Evolutionary conservation across 495 filamentous ascomycete genomes (phyloP).

Genomic region (Penicillium fimorum): DNA sequence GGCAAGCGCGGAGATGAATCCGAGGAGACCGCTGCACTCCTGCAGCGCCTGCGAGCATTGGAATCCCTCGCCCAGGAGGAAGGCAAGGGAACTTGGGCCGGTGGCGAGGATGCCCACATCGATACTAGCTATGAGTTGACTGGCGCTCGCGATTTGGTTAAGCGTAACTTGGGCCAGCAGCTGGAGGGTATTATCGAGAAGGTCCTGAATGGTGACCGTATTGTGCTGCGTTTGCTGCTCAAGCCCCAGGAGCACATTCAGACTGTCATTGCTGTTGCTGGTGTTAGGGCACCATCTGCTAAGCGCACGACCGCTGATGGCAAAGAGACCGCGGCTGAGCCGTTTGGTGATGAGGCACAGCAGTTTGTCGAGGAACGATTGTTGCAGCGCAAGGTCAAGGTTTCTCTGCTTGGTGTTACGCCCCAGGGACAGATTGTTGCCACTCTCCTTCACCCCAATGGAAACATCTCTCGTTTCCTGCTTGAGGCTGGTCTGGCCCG

Average conservation of each 20-base stretch:
- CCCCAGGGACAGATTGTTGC: slow-evolving; percentile 83
- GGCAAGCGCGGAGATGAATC: slow-evolving; percentile 78
- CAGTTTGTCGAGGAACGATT: slow-evolving; percentile 81
- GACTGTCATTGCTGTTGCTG: slow-evolving; percentile 82
- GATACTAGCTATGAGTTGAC: slow-evolving; percentile 77
- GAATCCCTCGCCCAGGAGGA: slow-evolving; percentile 78
- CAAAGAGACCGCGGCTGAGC: slow-evolving; percentile 78
- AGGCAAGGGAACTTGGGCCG: slow-evolving; percentile 73
- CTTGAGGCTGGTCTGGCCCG: slow-evolving; percentile 84
- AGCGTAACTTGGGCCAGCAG: slow-evolving; percentile 71
- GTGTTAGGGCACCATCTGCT: slow-evolving; percentile 81
- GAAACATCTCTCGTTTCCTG: slow-evolving; percentile 86
- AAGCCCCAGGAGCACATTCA: slow-evolving; percentile 78
- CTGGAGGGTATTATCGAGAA: slow-evolving; percentile 83
- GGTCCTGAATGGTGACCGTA: slow-evolving; percentile 84
- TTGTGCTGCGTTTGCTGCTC: slow-evolving; percentile 78
- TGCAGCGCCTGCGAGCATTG: slow-evolving; percentile 73
- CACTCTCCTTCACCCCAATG: slow-evolving; percentile 77
- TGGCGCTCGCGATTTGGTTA: slow-evolving; percentile 67
- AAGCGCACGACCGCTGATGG: slow-evolving; percentile 79
- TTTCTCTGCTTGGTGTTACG: slow-evolving; percentile 79
- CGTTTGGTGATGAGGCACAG: slow-evolving; percentile 81
- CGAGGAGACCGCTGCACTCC: slow-evolving; percentile 63
- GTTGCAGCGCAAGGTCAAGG: slow-evolving; percentile 78
- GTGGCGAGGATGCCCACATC: slow-evolving; percentile 56